Evolutionary conservation across 148 eudicot species (phyloP).

Genomic region (Vaccinium myrtillus): DNA sequence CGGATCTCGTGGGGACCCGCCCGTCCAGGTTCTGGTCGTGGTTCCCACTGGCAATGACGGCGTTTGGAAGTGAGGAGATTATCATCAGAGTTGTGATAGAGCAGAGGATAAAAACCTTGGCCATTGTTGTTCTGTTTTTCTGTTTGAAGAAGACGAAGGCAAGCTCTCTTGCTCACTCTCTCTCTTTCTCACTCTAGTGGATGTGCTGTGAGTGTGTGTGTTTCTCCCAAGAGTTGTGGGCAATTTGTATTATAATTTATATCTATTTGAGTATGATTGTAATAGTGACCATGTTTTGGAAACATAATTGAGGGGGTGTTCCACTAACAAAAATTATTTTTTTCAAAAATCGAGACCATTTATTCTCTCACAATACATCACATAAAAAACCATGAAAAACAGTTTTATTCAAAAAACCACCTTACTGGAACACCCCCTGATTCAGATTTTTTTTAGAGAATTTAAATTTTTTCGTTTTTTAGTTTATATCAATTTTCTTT

Average conservation of each 20-base stretch:
- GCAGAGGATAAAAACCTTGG: background rate
- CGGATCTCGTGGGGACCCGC: conserved; percentile 25
- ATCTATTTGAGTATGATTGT: background rate
- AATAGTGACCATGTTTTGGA: background rate
- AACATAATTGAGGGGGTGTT: no score
- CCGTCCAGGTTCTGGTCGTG: background rate
- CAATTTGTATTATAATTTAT: background rate
- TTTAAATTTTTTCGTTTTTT: no score
- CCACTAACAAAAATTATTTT: no score
- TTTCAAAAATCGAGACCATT: no score
- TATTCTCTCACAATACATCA: no score
- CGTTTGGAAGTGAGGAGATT: background rate
- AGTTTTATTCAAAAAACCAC: no score
- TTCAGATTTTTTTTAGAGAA: no score
- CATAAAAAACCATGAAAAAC: no score
- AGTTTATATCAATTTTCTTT: no score
- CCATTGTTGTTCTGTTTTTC: background rate
- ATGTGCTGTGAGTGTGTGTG: background rate
- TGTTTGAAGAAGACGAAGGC: background rate
- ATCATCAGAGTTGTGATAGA: background rate
- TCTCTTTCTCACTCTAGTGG: background rate
- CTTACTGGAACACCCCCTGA: no score
- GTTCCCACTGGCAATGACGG: conserved; percentile 6
- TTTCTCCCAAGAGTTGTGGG: background rate
- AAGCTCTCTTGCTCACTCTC: background rate